phyloP scores from a whole-genome alignment of 805 yeast genomes.

The Lipomyces orientalis region DNA sequence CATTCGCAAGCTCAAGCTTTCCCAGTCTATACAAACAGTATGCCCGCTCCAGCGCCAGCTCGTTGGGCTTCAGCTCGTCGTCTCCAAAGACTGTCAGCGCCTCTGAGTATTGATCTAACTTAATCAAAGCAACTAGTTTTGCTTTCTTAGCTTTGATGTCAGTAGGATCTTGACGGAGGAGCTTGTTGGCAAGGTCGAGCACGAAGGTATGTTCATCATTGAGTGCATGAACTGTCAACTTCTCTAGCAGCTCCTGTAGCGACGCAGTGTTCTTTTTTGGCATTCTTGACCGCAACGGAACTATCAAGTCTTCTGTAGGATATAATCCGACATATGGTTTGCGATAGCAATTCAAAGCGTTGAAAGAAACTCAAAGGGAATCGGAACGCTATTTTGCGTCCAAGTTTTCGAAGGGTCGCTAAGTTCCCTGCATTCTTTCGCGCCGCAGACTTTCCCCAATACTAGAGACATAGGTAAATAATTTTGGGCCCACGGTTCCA shows the following conservation, averaged over 20 bases:
- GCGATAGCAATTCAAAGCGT: not conserved
- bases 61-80: conserved; percentile 15
- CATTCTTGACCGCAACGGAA: conserved; percentile 8
- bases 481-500: too few relatives aligned
- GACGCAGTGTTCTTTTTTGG: conserved; percentile 24
- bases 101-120: conserved; percentile 59
- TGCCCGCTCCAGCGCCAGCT: conserved; percentile 53
- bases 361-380: not conserved
- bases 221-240: conserved; percentile 47
- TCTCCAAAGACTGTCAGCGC: conserved; percentile 55
- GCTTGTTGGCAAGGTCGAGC: conserved; percentile 43
- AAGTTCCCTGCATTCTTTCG: too few relatives aligned
- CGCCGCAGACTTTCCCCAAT: too few relatives aligned
- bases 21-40: conserved; percentile 67
- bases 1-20: conserved; percentile 45
- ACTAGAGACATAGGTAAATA: too few relatives aligned
- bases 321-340: not conserved
- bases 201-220: conserved; percentile 49
- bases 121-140: conserved; percentile 64
- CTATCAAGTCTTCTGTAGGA: not conserved
- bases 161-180: conserved; percentile 43
- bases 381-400: too few relatives aligned
- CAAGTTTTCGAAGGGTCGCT: too few relatives aligned
- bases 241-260: conserved; percentile 43
- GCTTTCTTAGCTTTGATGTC: conserved; percentile 47